Evolutionary conservation across 1,284 basidiomycete genomes (phyloP).

Genomic region (Ganoderma meredithae): DNA sequence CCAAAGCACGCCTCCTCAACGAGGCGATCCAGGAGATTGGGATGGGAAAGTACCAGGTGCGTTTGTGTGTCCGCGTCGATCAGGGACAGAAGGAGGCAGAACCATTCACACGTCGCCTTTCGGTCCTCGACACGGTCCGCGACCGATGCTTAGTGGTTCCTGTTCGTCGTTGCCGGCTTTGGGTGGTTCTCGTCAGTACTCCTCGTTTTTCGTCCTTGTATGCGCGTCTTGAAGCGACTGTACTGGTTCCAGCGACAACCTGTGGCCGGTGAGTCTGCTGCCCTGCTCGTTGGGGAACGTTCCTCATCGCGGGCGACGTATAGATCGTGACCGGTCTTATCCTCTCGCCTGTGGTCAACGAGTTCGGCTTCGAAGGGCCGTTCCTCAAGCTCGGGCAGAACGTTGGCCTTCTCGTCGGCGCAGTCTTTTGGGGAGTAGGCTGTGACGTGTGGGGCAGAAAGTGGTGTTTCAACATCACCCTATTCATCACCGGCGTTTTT

Average conservation of each 20-base stretch:
- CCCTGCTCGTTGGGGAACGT: not conserved
- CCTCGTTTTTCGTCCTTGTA: not conserved
- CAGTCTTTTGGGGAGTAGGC: constrained; percentile 67
- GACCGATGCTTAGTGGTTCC: constrained; percentile 47
- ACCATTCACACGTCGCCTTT: constrained; percentile 5
- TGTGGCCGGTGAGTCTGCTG: constrained; percentile 59
- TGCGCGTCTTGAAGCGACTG: not conserved
- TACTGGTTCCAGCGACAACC: constrained; percentile 55
- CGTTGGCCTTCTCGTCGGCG: constrained; percentile 70
- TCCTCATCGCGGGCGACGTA: not conserved
- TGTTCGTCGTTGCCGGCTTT: constrained; percentile 68
- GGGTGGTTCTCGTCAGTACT: constrained; percentile 72
- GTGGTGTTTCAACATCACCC: constrained; percentile 80
- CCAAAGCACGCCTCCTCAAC: constrained; percentile 69
- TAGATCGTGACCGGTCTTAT: constrained; percentile 66
- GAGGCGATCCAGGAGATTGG: constrained; percentile 75
- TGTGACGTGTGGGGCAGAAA: constrained; percentile 68
- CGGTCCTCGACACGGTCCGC: constrained; percentile 3
- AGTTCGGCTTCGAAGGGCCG: constrained; percentile 60
- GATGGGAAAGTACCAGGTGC: constrained; percentile 75
- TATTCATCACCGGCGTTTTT: constrained; percentile 76
- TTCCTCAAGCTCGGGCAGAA: constrained; percentile 64
- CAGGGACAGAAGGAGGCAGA: constrained; percentile 5
- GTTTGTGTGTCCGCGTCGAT: constrained; percentile 18
- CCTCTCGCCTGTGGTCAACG: constrained; percentile 58